Evolutionary conservation across 805 yeast species (phyloP).

Genomic region (Candida patagonica): DNA sequence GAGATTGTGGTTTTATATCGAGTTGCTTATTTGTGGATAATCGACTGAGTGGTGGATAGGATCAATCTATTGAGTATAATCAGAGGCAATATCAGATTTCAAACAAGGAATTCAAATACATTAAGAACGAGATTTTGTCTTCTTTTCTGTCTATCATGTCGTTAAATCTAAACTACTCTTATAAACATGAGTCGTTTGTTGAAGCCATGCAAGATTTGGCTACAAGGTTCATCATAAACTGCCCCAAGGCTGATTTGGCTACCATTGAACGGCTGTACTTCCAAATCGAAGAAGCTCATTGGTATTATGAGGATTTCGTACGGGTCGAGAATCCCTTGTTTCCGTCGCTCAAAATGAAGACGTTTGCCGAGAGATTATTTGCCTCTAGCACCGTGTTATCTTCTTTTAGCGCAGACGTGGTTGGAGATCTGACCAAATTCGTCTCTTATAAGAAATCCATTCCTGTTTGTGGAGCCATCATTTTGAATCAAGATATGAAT

Average conservation of each 20-base stretch:
- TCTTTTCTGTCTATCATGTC: no score
- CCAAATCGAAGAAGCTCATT: conserved; percentile 96
- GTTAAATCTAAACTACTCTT: conserved; percentile 10
- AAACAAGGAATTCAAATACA: no score
- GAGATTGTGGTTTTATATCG: no score
- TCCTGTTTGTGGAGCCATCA: conserved; percentile 94
- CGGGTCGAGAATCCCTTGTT: conserved; percentile 62
- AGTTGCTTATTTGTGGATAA: no score
- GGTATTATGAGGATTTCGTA: conserved; percentile 88
- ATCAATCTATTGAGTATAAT: no score
- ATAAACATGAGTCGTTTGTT: conserved; percentile 14
- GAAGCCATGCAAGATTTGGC: conserved; percentile 47
- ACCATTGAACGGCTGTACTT: conserved; percentile 75
- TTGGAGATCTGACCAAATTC: conserved; percentile 66
- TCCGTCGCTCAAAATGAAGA: conserved; percentile 69
- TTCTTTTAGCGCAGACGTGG: conserved; percentile 25
- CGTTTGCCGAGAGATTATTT: conserved; percentile 69
- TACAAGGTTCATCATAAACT: conserved; percentile 83
- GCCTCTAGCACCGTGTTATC: conserved; percentile 51
- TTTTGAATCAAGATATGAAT: conserved; percentile 60
- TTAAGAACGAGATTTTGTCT: no score
- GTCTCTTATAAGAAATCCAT: conserved; percentile 79
- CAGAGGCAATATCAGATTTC: no score
- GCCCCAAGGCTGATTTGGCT: conserved; percentile 84
- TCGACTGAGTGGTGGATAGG: no score